A percentile compares a stretch with the other conserved stretches of the same genome.
These are phyloP conservation scores for Paracoccidioides brasiliensis DNA, from an alignment of 2,329 filamentous ascomycete genomes.

Conservation along the genomic window DNA sequence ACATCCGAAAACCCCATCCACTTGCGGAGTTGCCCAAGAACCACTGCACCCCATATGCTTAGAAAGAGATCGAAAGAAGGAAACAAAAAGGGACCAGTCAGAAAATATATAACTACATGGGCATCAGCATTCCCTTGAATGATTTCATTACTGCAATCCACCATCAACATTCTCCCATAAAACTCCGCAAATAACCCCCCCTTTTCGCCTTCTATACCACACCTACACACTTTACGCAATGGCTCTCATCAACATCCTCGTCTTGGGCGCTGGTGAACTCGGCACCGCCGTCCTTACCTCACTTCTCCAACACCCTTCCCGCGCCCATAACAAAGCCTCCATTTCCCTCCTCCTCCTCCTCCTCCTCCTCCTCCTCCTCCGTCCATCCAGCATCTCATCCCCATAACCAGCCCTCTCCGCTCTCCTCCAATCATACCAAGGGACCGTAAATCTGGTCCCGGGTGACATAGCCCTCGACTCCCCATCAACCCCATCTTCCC, in stretches of 20 bases:
- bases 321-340: constrained; percentile 15
- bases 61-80: too few relatives aligned
- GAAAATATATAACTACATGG: not conserved
- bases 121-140: not conserved
- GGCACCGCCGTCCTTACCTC: constrained; percentile 17
- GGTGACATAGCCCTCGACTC: constrained; percentile 33
- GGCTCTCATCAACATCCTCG: constrained; percentile 3
- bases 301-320: constrained; percentile 36
- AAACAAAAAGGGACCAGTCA: too few relatives aligned
- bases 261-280: constrained; percentile 6
- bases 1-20: too few relatives aligned
- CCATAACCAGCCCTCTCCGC: constrained; percentile 8
- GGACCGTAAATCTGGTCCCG: constrained; percentile 27
- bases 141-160: not conserved
- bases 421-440: not conserved
- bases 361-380: constrained; percentile 39
- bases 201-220: not conserved
- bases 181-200: not conserved
- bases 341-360: constrained; percentile 44
- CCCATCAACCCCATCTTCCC: constrained; percentile 24
- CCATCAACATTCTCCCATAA: not conserved
- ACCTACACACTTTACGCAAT: not conserved
- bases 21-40: too few relatives aligned
- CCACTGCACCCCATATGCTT: too few relatives aligned
- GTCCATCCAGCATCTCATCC: constrained; percentile 32